These are phyloP conservation scores for Phyllosticta ampelicida DNA, from an alignment of 2,329 filamentous ascomycete genomes.

Conservation along the genomic window DNA sequence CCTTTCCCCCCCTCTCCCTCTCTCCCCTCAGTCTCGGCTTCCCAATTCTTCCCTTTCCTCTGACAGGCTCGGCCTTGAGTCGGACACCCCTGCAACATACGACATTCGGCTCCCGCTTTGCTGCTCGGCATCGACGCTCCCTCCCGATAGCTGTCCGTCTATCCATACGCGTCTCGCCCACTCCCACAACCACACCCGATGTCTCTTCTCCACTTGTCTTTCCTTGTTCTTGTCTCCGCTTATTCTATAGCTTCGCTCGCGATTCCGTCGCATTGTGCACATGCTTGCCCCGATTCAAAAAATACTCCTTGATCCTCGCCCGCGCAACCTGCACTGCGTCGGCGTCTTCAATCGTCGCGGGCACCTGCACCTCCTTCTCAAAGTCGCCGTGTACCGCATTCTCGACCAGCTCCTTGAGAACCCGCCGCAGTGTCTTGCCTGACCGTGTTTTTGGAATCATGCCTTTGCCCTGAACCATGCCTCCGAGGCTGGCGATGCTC, in stretches of 20 bases:
- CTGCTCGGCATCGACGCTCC: not conserved
- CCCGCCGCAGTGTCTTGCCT: slow-evolving; percentile 80
- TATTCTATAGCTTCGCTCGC: slow-evolving; percentile 25
- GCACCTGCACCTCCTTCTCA: slow-evolving; percentile 60
- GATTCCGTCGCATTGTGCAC: slow-evolving; percentile 29
- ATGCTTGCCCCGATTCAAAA: slow-evolving; percentile 37
- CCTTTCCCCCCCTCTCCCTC: not conserved
- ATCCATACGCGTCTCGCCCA: too few relatives aligned
- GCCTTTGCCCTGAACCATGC: slow-evolving; percentile 70
- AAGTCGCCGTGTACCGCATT: slow-evolving; percentile 66
- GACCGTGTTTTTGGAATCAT: slow-evolving; percentile 88
- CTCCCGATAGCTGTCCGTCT: not conserved
- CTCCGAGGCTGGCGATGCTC: slow-evolving; percentile 73
- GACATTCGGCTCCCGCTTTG: not conserved
- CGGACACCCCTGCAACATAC: not conserved
- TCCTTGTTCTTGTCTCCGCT: not conserved
- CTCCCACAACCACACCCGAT: not conserved
- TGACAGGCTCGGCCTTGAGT: not conserved
- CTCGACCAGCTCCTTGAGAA: slow-evolving; percentile 74
- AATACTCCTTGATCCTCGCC: slow-evolving; percentile 64
- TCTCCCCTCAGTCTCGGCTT: not conserved
- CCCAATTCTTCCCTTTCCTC: not conserved
- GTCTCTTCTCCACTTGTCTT: not conserved
- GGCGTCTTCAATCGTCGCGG: slow-evolving; percentile 76
- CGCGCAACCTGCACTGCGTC: slow-evolving; percentile 65